Percentiles rank a stretch among this genome's conserved stretches.
phyloP scores from a whole-genome alignment of 2,329 filamentous ascomycete species.

The Septoria linicola region DNA sequence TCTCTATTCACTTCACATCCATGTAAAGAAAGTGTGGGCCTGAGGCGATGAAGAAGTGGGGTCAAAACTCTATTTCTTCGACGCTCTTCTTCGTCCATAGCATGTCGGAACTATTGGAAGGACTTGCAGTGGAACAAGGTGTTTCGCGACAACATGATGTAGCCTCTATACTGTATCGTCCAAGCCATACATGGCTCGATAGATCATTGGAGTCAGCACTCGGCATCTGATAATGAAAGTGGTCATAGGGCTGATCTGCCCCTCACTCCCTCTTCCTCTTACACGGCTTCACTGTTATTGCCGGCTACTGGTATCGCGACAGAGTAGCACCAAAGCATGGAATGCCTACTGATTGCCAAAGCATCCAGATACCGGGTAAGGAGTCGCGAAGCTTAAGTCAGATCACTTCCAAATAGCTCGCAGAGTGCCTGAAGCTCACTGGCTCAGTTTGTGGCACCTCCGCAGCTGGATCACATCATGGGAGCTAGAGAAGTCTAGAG shows the following conservation, averaged over 20 bases:
- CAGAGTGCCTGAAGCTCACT: not conserved
- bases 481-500: slow-evolving; percentile 11
- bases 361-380: not conserved
- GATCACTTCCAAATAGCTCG: slow-evolving; percentile 8
- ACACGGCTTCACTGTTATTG: not conserved
- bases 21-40: too few relatives aligned
- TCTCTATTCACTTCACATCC: too few relatives aligned
- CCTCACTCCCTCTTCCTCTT: slow-evolving; percentile 5
- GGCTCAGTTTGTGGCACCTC: not conserved
- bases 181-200: too few relatives aligned
- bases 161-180: too few relatives aligned
- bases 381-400: not conserved
- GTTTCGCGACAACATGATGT: too few relatives aligned
- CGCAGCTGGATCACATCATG: slow-evolving; percentile 11
- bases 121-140: too few relatives aligned
- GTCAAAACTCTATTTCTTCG: too few relatives aligned
- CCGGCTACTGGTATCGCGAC: not conserved
- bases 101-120: too few relatives aligned
- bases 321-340: not conserved
- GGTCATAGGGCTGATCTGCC: not conserved
- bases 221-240: too few relatives aligned
- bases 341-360: not conserved
- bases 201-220: too few relatives aligned
- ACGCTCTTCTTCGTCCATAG: too few relatives aligned
- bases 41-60: too few relatives aligned